Conservation (phyloP, 345 rosid genomes). For the Ceriops tagal region DNA sequence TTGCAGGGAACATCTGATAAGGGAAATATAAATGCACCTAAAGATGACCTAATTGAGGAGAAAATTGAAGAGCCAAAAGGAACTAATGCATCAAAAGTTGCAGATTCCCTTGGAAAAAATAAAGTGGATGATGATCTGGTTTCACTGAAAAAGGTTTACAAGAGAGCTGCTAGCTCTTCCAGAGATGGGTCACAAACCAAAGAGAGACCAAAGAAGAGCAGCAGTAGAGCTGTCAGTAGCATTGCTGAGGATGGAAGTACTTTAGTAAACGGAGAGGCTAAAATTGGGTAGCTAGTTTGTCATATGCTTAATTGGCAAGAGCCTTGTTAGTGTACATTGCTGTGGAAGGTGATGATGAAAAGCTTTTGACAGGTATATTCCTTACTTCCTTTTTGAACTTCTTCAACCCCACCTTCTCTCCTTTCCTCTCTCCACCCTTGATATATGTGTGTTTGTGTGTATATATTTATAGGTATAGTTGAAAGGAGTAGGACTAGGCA, state of each 20-base stretch:
- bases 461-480: not conserved
- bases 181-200: constrained; percentile 32
- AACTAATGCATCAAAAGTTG: constrained; percentile 22
- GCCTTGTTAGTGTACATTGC: constrained; percentile 10
- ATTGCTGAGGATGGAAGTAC: constrained; percentile 39
- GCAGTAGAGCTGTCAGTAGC: constrained; percentile 32
- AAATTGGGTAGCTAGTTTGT: constrained; percentile 36
- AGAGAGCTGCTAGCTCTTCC: constrained; percentile 42
- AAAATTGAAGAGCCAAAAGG: constrained; percentile 27
- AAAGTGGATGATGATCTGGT: constrained; percentile 34
- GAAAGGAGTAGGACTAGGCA: not conserved
- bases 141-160: constrained; percentile 55
- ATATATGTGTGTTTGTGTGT: not conserved
- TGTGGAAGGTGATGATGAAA: constrained; percentile 17
- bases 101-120: constrained; percentile 34
- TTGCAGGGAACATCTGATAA: constrained; percentile 28
- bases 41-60: constrained; percentile 40
- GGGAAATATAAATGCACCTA: constrained; percentile 25
- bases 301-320: constrained; percentile 13
- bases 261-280: constrained; percentile 64
- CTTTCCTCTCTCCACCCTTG: not conserved
- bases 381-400: too few species aligned
- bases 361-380: constrained; percentile 16
- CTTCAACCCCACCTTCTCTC: not conserved
- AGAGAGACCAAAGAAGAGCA: constrained; percentile 42